Percentiles rank a stretch among this genome's conserved stretches.
phyloP scores from a whole-genome alignment of 1,139 yeast genomes.

The Scheffersomyces cryptocercus region DNA sequence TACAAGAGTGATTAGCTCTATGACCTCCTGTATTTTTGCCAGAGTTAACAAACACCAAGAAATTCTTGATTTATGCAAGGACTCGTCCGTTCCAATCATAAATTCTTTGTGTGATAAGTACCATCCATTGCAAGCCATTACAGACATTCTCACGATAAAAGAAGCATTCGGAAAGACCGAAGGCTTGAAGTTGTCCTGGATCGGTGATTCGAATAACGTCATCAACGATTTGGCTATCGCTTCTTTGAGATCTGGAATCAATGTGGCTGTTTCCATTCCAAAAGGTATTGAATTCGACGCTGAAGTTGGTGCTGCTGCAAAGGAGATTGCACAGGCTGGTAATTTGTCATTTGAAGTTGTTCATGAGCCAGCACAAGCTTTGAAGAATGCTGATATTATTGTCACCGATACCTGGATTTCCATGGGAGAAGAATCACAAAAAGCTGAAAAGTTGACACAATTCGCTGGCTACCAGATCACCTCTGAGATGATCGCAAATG shows the following conservation, averaged over 20 bases:
- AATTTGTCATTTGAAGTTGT: conserved; percentile 62
- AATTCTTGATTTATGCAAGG: conserved; percentile 70
- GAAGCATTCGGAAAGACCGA: conserved; percentile 64
- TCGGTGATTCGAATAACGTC: conserved; percentile 95
- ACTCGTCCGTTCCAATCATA: conserved; percentile 86
- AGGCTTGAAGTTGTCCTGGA: conserved; percentile 86
- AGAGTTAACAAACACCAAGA: conserved; percentile 86
- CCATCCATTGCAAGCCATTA: conserved; percentile 94
- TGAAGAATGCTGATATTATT: conserved; percentile 70
- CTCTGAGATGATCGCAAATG: conserved; percentile 53
- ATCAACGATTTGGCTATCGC: conserved; percentile 94
- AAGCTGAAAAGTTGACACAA: conserved; percentile 67
- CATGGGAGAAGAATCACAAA: conserved; percentile 94
- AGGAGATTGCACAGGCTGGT: conserved; percentile 50
- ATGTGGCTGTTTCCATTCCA: conserved; percentile 85
- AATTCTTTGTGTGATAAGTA: conserved; percentile 90
- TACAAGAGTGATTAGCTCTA: conserved; percentile 83
- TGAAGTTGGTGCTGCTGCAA: conserved; percentile 58
- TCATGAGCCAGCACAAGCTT: conserved; percentile 73
- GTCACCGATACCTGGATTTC: conserved; percentile 99
- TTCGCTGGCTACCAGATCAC: conserved; percentile 87
- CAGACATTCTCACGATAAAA: conserved; percentile 83
- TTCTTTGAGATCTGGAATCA: conserved; percentile 79
- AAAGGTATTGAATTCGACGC: conserved; percentile 62
- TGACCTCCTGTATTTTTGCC: conserved; percentile 96